Percentiles rank a stretch among this genome's conserved stretches.
Conservation (phyloP, 2,329 filamentous ascomycete genomes). For the Biscogniauxia sp. region DNA sequence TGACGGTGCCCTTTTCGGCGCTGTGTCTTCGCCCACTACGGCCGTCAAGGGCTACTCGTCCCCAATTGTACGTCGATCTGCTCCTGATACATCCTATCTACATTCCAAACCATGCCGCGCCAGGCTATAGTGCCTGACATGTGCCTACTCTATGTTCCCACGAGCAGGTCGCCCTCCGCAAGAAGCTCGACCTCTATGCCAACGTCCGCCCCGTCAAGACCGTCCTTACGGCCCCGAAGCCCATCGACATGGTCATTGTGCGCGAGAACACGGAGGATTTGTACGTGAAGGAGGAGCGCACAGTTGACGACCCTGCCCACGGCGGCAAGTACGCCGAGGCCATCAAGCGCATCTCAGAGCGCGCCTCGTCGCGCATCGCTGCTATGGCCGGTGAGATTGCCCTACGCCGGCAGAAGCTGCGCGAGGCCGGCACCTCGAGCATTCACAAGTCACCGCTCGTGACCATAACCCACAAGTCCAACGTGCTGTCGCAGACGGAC, state of each 20-base stretch:
- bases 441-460: constrained; percentile 73
- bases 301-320: constrained; percentile 66
- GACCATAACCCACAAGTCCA: constrained; percentile 97
- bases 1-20: constrained; percentile 93
- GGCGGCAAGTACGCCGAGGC: constrained; percentile 87
- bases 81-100: neutral
- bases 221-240: constrained; percentile 60
- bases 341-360: constrained; percentile 93
- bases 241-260: constrained; percentile 96
- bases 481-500: constrained; percentile 94
- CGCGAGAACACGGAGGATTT: constrained; percentile 98
- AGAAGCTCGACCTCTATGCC: constrained; percentile 91
- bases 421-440: constrained; percentile 54
- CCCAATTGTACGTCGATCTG: constrained; percentile 63
- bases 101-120: too few species aligned
- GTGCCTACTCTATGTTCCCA: neutral
- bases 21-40: constrained; percentile 86
- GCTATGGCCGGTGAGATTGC: constrained; percentile 95
- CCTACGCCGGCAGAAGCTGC: constrained; percentile 77
- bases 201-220: constrained; percentile 97
- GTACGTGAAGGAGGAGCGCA: constrained; percentile 95
- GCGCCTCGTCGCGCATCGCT: constrained; percentile 80
- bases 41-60: constrained; percentile 94
- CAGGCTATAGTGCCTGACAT: neutral
- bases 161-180: constrained; percentile 72